Percentiles rank a stretch among this genome's conserved stretches.
phyloP scores from a whole-genome alignment of 345 rosid species.

The Eucalyptus cloeziana region DNA sequence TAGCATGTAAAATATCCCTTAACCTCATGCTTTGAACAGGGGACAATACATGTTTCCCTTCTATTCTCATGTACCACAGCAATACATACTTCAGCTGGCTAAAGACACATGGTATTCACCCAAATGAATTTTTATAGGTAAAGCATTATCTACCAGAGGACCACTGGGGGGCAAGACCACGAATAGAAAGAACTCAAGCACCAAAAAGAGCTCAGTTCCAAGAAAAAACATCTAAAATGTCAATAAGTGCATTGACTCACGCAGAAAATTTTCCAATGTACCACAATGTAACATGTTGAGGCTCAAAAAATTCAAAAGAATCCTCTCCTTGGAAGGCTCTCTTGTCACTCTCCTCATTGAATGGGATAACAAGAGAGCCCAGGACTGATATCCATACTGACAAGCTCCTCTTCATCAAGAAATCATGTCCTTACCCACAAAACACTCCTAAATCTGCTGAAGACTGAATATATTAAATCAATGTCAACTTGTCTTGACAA shows the following conservation, averaged over 20 bases:
- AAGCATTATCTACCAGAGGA: not conserved
- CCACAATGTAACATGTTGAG: not conserved
- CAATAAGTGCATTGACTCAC: not conserved
- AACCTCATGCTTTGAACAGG: not conserved
- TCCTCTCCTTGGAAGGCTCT: not conserved
- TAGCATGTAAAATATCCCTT: not conserved
- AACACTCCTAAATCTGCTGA: not conserved
- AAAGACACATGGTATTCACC: not conserved
- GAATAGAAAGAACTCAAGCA: not conserved
- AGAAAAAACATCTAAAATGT: not conserved
- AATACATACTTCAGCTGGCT: not conserved
- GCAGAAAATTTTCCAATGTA: not conserved
- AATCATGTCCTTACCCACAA: not conserved
- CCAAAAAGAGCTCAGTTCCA: not conserved
- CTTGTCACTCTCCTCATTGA: not conserved
- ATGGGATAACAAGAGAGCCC: not conserved
- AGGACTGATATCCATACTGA: not conserved
- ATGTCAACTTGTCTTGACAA: not conserved
- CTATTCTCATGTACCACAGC: not conserved
- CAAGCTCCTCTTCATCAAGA: not conserved
- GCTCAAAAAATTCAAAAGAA: not conserved
- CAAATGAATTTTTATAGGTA: not conserved
- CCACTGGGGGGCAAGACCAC: not conserved
- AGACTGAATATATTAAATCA: not conserved
- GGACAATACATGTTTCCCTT: not conserved